These are phyloP conservation scores for Coniella lustricola DNA, from an alignment of 2,329 filamentous ascomycete species.

Conservation along the genomic window DNA sequence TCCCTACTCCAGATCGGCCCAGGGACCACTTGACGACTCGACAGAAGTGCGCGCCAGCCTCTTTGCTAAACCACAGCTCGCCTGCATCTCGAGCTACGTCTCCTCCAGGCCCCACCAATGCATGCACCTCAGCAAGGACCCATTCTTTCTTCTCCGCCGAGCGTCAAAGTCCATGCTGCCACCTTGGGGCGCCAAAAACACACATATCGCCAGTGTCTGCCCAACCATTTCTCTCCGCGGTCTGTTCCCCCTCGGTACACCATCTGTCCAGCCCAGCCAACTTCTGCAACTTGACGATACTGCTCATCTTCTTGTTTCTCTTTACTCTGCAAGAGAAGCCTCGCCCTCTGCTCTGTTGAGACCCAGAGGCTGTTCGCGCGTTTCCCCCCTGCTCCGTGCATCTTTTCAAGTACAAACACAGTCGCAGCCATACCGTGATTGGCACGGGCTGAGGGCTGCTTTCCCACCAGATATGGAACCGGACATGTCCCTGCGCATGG, in stretches of 20 bases:
- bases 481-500: constrained; percentile 29
- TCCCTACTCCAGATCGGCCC: constrained; percentile 8
- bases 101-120: constrained; percentile 15
- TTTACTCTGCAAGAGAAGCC: not conserved
- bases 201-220: constrained; percentile 16
- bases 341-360: not conserved
- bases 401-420: too few species aligned
- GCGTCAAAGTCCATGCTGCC: not conserved
- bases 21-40: constrained; percentile 10
- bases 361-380: not conserved
- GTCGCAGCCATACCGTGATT: too few species aligned
- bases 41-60: constrained; percentile 9
- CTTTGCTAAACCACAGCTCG: not conserved
- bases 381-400: too few species aligned
- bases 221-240: constrained; percentile 10
- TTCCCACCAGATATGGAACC: constrained; percentile 39
- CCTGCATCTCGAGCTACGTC: constrained; percentile 14
- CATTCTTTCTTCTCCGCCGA: constrained; percentile 5
- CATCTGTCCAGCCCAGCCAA: too few species aligned
- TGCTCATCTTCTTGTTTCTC: not conserved
- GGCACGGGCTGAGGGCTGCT: too few species aligned
- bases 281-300: not conserved
- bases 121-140: constrained; percentile 13
- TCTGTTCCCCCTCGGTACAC: constrained; percentile 6
- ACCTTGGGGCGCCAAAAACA: constrained; percentile 8